Evolutionary conservation across 2,329 filamentous ascomycete genomes (phyloP).

Genomic region (Atkinsonella texensis): DNA sequence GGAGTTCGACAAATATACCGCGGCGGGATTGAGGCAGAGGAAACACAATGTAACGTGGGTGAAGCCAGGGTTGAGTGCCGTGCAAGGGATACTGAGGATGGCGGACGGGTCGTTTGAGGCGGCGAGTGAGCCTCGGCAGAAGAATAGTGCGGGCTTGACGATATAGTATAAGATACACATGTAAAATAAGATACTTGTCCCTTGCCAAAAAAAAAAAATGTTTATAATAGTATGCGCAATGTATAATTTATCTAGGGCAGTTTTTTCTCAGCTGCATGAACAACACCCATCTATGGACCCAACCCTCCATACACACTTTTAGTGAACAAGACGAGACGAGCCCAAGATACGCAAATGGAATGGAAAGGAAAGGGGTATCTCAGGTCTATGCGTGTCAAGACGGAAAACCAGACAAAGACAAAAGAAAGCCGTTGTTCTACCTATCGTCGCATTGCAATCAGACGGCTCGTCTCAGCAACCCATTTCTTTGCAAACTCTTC

Average conservation of each 20-base stretch:
- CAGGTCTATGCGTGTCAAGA: slow-evolving; percentile 16
- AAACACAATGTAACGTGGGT: slow-evolving; percentile 67
- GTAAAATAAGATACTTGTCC: background rate
- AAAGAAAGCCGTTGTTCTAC: slow-evolving; percentile 8
- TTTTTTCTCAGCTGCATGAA: too few relatives aligned
- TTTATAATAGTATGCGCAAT: too few relatives aligned
- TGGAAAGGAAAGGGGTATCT: slow-evolving; percentile 20
- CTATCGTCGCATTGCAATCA: slow-evolving; percentile 41
- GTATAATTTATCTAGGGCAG: too few relatives aligned
- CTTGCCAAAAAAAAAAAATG: background rate
- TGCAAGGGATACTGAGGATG: slow-evolving; percentile 54
- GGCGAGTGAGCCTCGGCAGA: slow-evolving; percentile 63
- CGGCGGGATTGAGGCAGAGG: slow-evolving; percentile 46
- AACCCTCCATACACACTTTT: too few relatives aligned
- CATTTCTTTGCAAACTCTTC: slow-evolving; percentile 73
- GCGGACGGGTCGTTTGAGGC: slow-evolving; percentile 64
- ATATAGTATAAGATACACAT: slow-evolving; percentile 14
- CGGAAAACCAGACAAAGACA: slow-evolving; percentile 2
- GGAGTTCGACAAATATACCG: slow-evolving; percentile 51
- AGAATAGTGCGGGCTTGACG: slow-evolving; percentile 53
- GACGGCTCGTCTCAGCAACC: slow-evolving; percentile 59
- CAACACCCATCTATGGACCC: too few relatives aligned
- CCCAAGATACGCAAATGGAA: background rate
- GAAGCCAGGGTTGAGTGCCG: slow-evolving; percentile 49
- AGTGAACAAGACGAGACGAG: background rate